Conservation (phyloP, 495 filamentous ascomycete species). For the Aspergillus hancockii region DNA sequence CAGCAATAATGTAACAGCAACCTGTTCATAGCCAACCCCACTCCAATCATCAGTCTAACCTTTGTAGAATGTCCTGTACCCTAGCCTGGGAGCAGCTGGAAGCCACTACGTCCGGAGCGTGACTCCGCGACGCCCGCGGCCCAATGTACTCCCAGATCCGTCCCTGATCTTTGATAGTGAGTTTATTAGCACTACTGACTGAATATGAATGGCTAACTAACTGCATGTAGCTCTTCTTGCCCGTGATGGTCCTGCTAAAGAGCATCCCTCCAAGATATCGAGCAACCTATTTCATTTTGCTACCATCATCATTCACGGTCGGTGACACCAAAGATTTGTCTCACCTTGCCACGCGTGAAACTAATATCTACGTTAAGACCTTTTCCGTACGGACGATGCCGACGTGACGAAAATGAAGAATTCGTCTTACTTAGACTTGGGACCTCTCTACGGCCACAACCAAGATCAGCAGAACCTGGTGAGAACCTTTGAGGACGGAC, state of each 20-base stretch:
- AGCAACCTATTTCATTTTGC: conserved; percentile 77
- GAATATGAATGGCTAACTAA: neutral
- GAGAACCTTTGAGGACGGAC: conserved; percentile 68
- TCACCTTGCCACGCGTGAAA: neutral
- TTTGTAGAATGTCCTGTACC: conserved; percentile 47
- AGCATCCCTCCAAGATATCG: conserved; percentile 66
- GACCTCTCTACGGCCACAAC: conserved; percentile 73
- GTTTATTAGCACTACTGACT: neutral
- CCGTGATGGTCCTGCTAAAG: conserved; percentile 42
- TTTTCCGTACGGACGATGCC: conserved; percentile 53
- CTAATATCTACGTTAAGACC: conserved; percentile 30
- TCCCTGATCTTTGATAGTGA: conserved; percentile 62
- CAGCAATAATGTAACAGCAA: conserved; percentile 41
- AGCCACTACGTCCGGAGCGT: conserved; percentile 65
- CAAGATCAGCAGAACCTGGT: conserved; percentile 61
- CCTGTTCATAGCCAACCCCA: neutral
- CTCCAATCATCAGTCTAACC: neutral
- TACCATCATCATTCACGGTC: conserved; percentile 75
- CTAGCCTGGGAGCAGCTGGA: conserved; percentile 51
- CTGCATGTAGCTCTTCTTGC: conserved; percentile 49
- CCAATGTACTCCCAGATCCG: conserved; percentile 65
- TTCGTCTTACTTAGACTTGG: conserved; percentile 76
- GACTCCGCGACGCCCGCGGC: conserved; percentile 50
- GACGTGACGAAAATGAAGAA: conserved; percentile 35
- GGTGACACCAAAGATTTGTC: neutral